Conservation (phyloP, 257 asterid species). For the Leptodermis oblonga region DNA sequence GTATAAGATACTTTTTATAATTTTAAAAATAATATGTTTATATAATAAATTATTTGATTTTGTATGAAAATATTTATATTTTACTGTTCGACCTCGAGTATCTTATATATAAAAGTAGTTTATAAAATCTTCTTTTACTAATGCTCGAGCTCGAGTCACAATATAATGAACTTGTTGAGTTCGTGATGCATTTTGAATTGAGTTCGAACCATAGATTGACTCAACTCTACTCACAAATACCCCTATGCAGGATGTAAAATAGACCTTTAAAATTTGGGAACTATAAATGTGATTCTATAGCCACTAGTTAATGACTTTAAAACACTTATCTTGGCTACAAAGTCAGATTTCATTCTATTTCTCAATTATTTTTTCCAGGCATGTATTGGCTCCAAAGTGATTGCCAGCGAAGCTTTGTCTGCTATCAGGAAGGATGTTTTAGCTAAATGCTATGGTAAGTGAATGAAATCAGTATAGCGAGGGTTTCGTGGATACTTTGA, state of each 20-base stretch:
- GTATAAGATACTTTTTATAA: no score
- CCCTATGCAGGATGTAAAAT: neutral
- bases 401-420: slow-evolving; percentile 94
- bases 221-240: no score
- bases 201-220: no score
- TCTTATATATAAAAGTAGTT: no score
- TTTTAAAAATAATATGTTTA: no score
- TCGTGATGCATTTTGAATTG: no score
- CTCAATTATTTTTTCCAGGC: slow-evolving; percentile 49
- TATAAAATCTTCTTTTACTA: no score
- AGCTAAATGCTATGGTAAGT: slow-evolving; percentile 97
- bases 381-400: slow-evolving; percentile 90
- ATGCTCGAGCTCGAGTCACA: no score
- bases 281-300: neutral
- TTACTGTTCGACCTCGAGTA: no score
- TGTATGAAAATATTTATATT: no score
- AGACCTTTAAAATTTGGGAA: neutral
- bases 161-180: no score
- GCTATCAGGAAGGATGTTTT: slow-evolving; percentile 98
- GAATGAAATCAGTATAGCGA: neutral
- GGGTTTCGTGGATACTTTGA: neutral
- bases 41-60: no score
- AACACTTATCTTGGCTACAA: neutral
- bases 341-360: neutral
- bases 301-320: neutral